phyloP scores from a whole-genome alignment of 1,284 basidiomycete genomes.

The Coniferiporia weirii region DNA sequence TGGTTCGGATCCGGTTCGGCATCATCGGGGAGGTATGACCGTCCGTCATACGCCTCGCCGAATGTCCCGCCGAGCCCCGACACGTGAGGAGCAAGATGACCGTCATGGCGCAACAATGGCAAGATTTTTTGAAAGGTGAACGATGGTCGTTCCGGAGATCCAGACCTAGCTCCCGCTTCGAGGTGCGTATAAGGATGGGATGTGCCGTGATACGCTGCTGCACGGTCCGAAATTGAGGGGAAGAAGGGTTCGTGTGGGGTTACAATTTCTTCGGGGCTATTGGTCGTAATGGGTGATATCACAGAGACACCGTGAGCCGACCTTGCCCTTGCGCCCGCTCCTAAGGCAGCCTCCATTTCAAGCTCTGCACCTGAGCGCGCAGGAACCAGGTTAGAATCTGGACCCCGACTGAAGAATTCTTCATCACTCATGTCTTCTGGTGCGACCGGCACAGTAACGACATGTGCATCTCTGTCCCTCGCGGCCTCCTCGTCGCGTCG shows the following conservation, averaged over 20 bases:
- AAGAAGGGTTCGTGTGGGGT: background rate
- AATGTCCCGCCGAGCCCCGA: constrained; percentile 12
- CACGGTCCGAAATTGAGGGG: background rate
- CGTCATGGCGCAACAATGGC: constrained; percentile 9
- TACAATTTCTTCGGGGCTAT: constrained; percentile 4
- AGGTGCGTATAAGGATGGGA: background rate
- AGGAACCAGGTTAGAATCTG: background rate
- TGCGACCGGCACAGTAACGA: background rate
- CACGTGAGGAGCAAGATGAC: constrained; percentile 11
- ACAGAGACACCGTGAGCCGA: background rate
- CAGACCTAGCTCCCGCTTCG: background rate
- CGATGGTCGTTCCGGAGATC: background rate
- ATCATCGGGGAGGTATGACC: constrained; percentile 16
- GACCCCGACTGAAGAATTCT: constrained; percentile 3
- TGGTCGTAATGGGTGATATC: constrained; percentile 6
- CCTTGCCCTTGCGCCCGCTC: background rate
- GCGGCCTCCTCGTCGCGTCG: background rate
- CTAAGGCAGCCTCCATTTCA: background rate
- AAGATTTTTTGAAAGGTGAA: background rate
- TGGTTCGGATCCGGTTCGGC: constrained; percentile 6
- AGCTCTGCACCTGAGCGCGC: constrained; percentile 4
- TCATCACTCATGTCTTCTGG: constrained; percentile 6
- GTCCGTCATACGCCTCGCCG: constrained; percentile 14
- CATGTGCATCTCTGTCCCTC: background rate
- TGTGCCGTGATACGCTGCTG: background rate